Base-by-base conservation (phyloP, 495 filamentous ascomycete species). In the Hypoxylon subgilvum region DNA sequence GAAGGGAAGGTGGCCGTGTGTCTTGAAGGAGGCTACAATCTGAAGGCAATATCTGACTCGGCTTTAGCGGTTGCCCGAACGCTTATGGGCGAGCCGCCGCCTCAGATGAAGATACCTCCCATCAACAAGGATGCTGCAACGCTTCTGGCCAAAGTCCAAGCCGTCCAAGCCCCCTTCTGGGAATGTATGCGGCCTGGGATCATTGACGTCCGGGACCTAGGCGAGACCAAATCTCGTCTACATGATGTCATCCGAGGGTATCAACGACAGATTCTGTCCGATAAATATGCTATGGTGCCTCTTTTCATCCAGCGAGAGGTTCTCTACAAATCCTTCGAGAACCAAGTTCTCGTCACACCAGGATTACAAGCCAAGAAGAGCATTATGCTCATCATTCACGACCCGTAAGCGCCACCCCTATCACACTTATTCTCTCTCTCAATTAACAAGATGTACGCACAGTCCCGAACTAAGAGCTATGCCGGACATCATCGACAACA, bases 1-100 rank as follows among this genome's bases (percentile, higher is more conserved):
- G 78, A 86, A 36, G 94, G 94, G 30, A 96, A 94, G 69, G 79
- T 97, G 38, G 90, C 89, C 7, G 91, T 96, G 18, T 96, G 92
- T 67, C 76, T 98, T 10, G 94, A 96, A 80, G 94, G 94, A 43
- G 94, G 94, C 14, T 99, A 99, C 69, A 96, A 99, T 64, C 84
- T 97, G 36, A 77, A 83, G 7, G 93, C 95, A 1, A 97, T 99
- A 46, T 92, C 92, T 0, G 84, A 88, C 50, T 97, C 93, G 16
- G 94, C 94, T 9, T 75, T 97, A 1, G 91, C 92, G 1, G 95
- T 99, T 3, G 92, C 90, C 0, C 86, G 86, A 57, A 96, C 92
- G 9, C 77, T 99, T 7, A 96, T 97, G 88, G 92, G 95, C 14
- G 91, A 99, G 58, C 89, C 92, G 6, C 94, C 94, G 1, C 89